phyloP scores from a whole-genome alignment of 108 stramenopile genomes.

The Fragilariopsis cylindrus region DNA sequence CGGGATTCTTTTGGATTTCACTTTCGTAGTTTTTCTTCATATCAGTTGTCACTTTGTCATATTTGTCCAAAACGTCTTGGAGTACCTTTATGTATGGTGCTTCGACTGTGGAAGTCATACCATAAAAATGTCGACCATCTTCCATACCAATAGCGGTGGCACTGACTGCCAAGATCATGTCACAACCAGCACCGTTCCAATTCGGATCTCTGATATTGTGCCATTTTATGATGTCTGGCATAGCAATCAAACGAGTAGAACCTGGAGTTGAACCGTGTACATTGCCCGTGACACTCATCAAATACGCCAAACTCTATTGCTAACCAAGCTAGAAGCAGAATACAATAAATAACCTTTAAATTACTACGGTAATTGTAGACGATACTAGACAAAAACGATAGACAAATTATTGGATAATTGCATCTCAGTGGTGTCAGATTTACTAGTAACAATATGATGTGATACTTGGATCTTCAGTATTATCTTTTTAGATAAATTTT shows the following conservation, averaged over 20 bases:
- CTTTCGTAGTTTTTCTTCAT: slow-evolving; percentile 3
- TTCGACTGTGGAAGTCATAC: neutral
- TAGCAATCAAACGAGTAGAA: slow-evolving; percentile 8
- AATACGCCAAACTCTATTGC: too few relatives aligned
- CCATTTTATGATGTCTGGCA: neutral
- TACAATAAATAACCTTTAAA: too few relatives aligned
- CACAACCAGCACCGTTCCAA: neutral
- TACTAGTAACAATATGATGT: too few relatives aligned
- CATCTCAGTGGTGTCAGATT: too few relatives aligned
- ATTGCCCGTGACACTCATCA: neutral
- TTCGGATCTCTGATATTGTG: neutral
- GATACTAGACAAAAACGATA: too few relatives aligned
- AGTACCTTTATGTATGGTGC: neutral
- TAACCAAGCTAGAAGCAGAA: too few relatives aligned
- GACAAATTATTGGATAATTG: too few relatives aligned
- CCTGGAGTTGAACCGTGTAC: neutral
- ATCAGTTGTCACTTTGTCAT: neutral
- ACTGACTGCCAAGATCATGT: neutral
- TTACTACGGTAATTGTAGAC: too few relatives aligned
- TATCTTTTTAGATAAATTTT: too few relatives aligned
- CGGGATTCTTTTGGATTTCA: neutral
- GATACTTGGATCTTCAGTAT: too few relatives aligned
- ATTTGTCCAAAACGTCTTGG: slow-evolving; percentile 12
- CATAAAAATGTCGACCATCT: neutral
- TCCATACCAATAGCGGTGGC: slow-evolving; percentile 13